Evolutionary conservation across 345 rosid species (phyloP), one percentile per base, ranked within the genome.

Genomic region (Hypericum androsaemum): DNA sequence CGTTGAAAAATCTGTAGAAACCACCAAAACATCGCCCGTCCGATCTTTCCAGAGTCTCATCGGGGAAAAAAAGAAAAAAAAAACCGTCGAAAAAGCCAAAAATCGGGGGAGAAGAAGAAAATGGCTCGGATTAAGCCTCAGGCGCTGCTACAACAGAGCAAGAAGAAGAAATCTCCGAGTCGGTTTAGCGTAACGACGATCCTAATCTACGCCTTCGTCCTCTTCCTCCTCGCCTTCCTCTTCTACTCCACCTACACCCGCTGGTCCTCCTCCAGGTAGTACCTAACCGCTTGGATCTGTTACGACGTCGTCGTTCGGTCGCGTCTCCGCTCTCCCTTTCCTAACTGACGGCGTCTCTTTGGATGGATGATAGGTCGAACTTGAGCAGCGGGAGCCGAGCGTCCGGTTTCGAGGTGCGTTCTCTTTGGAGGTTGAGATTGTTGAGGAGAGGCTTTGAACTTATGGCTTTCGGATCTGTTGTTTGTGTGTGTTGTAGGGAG

Each of bases 81-180:
- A n/a, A n/a, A n/a, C n/a, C n/a, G n/a, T 22, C 4, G 4, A 4
- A 22, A 22, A 22, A 22, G 32, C 32, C 1, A 4, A 22, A 22
- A 22, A 22, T 1, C 32, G 32, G 4, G 32, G 1, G 32, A 22
- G 50, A 13, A 12, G 8, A 6, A 14, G 22, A 46, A 44, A 14
- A 86, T 86, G 95, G 95, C 95, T 37, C 80, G 84, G 65, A 86
- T 86, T 54, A 83, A 83, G 57, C 95, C 95, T 51, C 95, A 81
- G 66, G 81, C 92, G 55, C 71, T 86, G 51, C 62, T 86, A 38
- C 69, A 71, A 64, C 92, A 83, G 69, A 86, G 92, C 75, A 86
- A 83, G 76, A 83, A 69, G 82, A 86, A 86, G 80, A 83, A 81
- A 65, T 77, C 65, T 41, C 89, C 86, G 0, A 76, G 80, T 56